Evolutionary conservation across 1,139 yeast genomes (phyloP), one percentile per base, ranked within the genome.

Genomic region (Zygoascus sp.): DNA sequence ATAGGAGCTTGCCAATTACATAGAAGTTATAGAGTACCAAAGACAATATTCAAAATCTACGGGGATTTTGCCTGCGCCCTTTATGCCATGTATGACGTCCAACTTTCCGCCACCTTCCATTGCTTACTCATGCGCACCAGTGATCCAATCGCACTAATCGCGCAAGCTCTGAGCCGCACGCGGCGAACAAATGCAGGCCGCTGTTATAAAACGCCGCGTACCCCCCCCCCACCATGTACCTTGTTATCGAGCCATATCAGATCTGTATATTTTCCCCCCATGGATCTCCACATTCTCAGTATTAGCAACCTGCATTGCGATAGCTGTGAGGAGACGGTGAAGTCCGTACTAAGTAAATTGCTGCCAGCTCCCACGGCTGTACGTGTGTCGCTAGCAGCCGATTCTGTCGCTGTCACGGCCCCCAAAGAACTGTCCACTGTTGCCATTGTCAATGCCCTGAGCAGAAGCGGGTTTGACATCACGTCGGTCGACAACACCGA

Each of bases 291-390:
- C 17, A 39, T 42, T 17, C 30, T 46, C 20, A 38, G 23, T 10
- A 27, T 46, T 8, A 40, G 67, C 11, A 77, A 79, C 52, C 66
- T 79, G 23, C 83, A 79, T 56, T 79, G 83, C 57, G 65, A 63
- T 9, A 73, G 73, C 38, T 79, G 83, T 57, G 77, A 72, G 51
- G 52, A 56, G 1, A 61, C 72, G 1, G 66, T 79, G 37, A 49
- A 58, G n/a, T 49, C 50, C 9, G 50, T 60, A 1, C 50, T 70
- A 15, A 45, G 57, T 1, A 52, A 53, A 34, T 50, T 58, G 32
- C 56, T 59, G 34, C 52, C 59, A 0, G 41, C 51, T 17, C 43
- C 52, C 1, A 52, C 56, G 1, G 53, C 48, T 16, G 65, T 62
- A 8, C 59, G 53, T 25, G 58, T 66, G 32, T 65, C 66, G 4